Conservation (phyloP, 2,329 filamentous ascomycete genomes). For the Ophiosphaerella narmari region DNA sequence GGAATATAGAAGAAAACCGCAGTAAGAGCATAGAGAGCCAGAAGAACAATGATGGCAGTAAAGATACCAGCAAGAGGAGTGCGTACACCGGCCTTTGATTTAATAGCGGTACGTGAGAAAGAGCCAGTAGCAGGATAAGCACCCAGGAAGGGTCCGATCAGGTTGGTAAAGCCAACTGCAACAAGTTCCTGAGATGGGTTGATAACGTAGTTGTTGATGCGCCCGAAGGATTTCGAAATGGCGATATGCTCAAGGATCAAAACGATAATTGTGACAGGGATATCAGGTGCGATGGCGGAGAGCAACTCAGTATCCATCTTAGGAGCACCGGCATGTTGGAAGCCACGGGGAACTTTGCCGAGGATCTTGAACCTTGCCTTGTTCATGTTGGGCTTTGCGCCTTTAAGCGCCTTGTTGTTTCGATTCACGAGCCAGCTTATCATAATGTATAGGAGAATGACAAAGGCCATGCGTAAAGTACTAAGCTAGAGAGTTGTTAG, state of each 20-base stretch:
- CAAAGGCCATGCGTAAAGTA: constrained; percentile 85
- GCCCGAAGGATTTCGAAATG: constrained; percentile 94
- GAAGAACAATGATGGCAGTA: constrained; percentile 80
- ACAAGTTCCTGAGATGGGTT: constrained; percentile 96
- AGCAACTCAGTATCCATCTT: constrained; percentile 69
- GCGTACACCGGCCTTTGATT: constrained; percentile 92
- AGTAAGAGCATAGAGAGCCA: constrained; percentile 87
- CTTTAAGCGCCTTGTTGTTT: constrained; percentile 25
- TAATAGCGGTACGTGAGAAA: constrained; percentile 94
- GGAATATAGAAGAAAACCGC: constrained; percentile 95
- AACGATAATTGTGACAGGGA: constrained; percentile 90
- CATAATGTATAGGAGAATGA: constrained; percentile 89
- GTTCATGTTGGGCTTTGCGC: constrained; percentile 53
- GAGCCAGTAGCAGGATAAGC: constrained; percentile 93
- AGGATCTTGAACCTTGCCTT: constrained; percentile 71
- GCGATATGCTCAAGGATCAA: constrained; percentile 95
- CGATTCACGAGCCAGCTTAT: constrained; percentile 85
- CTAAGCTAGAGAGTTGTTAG: constrained; percentile 53
- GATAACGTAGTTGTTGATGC: constrained; percentile 95
- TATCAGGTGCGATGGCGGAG: constrained; percentile 67
- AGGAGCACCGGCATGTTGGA: constrained; percentile 78
- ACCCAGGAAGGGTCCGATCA: constrained; percentile 88
- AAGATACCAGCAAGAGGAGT: constrained; percentile 90
- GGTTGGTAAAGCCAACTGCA: constrained; percentile 85
- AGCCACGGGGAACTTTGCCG: constrained; percentile 59